Conservation (phyloP, 1,284 basidiomycete genomes). For the Apiotrichum montevideense region DNA sequence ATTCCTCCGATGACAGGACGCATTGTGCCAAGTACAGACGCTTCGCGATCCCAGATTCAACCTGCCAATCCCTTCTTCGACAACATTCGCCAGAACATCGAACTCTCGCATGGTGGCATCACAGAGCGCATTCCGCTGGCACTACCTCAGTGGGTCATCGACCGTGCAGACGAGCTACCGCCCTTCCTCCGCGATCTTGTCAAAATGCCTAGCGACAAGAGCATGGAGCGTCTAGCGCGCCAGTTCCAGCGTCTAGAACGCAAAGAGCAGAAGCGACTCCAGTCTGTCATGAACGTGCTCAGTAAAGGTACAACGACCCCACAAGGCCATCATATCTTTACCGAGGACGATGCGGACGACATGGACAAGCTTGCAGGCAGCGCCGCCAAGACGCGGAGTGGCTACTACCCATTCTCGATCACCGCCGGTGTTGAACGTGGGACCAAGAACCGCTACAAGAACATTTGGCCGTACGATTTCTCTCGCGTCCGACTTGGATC, state of each 20-base stretch:
- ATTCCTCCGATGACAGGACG: neutral
- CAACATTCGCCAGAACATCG: slow-evolving; percentile 88
- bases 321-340: neutral
- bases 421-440: slow-evolving; percentile 94
- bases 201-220: slow-evolving; percentile 55
- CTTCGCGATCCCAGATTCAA: slow-evolving; percentile 20
- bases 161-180: slow-evolving; percentile 68
- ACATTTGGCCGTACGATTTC: slow-evolving; percentile 91
- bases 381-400: slow-evolving; percentile 1
- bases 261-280: slow-evolving; percentile 80
- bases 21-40: neutral
- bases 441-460: slow-evolving; percentile 78
- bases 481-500: slow-evolving; percentile 64
- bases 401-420: slow-evolving; percentile 77
- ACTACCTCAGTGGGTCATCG: slow-evolving; percentile 58
- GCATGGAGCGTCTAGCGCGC: slow-evolving; percentile 52
- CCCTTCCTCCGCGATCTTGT: slow-evolving; percentile 74
- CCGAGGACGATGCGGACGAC: slow-evolving; percentile 17
- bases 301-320: slow-evolving; percentile 2
- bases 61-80: slow-evolving; percentile 86
- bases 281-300: slow-evolving; percentile 73
- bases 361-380: slow-evolving; percentile 20
- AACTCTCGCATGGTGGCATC: slow-evolving; percentile 75
- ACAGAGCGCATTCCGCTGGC: slow-evolving; percentile 73
- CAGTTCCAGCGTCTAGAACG: slow-evolving; percentile 84